A percentile compares a stretch with the other conserved stretches of the same genome.
Conservation (phyloP, 2,329 filamentous ascomycete species). For the Nothophaeocryptopus gaeumannii region DNA sequence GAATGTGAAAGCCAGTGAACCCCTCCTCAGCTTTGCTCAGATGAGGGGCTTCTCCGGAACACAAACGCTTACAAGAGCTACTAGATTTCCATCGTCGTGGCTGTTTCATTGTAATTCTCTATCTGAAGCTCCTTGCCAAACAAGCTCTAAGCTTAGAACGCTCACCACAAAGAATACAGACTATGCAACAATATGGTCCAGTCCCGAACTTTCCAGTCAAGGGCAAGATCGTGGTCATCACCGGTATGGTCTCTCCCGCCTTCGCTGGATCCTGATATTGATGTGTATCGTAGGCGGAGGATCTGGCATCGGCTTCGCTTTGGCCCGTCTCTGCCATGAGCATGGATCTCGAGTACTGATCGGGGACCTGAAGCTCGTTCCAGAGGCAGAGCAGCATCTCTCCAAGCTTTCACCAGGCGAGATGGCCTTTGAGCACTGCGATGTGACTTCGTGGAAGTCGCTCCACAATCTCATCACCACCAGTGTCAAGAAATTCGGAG, state of each 20-base stretch:
- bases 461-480: constrained; percentile 22
- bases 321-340: constrained; percentile 19
- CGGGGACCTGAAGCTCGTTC: constrained; percentile 22
- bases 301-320: constrained; percentile 22
- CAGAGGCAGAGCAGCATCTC: constrained; percentile 19
- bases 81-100: too few species aligned
- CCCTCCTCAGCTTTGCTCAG: too few species aligned
- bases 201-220: constrained; percentile 23
- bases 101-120: too few species aligned
- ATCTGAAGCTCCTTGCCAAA: too few species aligned
- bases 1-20: too few species aligned
- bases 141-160: too few species aligned
- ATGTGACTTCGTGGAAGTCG: constrained; percentile 22
- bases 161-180: not conserved
- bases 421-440: constrained; percentile 17
- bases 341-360: constrained; percentile 21
- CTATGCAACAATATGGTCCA: constrained; percentile 22
- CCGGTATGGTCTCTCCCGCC: constrained; percentile 4
- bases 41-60: too few species aligned
- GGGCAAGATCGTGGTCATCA: constrained; percentile 21
- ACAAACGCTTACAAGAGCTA: too few species aligned
- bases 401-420: constrained; percentile 1
- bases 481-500: constrained; percentile 19
- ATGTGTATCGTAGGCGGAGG: constrained; percentile 4
- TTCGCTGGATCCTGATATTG: not conserved